These are phyloP conservation scores for Pseudogymnoascus sp. DNA, from an alignment of 2,329 filamentous ascomycete genomes.

Conservation along the genomic window DNA sequence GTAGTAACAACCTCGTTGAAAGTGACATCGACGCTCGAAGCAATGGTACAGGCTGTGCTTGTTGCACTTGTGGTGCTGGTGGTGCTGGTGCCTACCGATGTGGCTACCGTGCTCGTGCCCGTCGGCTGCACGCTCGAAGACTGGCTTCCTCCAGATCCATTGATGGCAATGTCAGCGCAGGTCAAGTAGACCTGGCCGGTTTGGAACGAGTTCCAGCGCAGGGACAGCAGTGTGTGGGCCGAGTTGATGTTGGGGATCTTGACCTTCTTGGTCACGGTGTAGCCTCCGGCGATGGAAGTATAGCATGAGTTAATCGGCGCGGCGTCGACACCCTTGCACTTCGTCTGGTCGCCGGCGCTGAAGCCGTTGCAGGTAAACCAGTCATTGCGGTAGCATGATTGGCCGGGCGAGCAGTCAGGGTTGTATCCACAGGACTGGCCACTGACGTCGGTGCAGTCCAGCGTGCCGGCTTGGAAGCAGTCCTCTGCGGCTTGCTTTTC, in stretches of 20 bases:
- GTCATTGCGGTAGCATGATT: constrained; percentile 42
- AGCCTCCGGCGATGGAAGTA: constrained; percentile 45
- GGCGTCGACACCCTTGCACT: constrained; percentile 26
- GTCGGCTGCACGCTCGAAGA: not conserved
- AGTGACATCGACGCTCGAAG: constrained; percentile 47
- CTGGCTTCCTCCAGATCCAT: not conserved
- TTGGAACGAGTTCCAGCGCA: constrained; percentile 49
- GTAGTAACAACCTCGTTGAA: constrained; percentile 53
- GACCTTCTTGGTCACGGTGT: constrained; percentile 42
- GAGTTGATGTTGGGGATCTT: constrained; percentile 31
- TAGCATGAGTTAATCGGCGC: constrained; percentile 38
- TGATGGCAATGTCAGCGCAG: constrained; percentile 46
- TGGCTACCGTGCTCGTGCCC: not conserved
- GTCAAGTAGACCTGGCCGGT: constrained; percentile 45
- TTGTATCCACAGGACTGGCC: constrained; percentile 43
- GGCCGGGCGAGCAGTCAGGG: constrained; percentile 37
- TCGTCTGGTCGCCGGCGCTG: constrained; percentile 18
- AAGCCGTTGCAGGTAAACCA: constrained; percentile 48
- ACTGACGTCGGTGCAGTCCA: constrained; percentile 42
- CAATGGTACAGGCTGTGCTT: constrained; percentile 30
- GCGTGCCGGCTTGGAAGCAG: constrained; percentile 41
- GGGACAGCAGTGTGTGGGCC: constrained; percentile 43
- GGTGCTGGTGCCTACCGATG: not conserved
- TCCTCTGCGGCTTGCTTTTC: constrained; percentile 48
- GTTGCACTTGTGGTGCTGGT: constrained; percentile 20